Evolutionary conservation across 352 stramenopile genomes (phyloP).

Genomic region (Aphanomyces stellatus): DNA sequence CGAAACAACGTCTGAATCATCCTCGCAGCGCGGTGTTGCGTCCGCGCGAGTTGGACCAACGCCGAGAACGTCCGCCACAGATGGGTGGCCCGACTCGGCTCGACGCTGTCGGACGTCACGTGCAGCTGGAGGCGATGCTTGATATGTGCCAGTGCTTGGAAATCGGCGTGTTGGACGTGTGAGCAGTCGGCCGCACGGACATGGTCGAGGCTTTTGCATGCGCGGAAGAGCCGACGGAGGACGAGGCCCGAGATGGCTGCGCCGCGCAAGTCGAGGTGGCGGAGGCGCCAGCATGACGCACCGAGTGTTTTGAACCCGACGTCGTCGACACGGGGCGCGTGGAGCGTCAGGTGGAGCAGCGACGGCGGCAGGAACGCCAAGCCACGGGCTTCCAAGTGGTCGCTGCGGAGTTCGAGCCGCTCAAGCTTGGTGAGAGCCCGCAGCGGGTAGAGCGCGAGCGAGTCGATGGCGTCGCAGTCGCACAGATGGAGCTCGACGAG

Average conservation of each 20-base stretch:
- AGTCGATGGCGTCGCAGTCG: background rate
- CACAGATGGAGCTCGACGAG: constrained; percentile 9
- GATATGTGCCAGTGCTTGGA: background rate
- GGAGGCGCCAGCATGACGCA: constrained; percentile 2
- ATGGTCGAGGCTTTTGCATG: background rate
- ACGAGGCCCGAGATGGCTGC: background rate
- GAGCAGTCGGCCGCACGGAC: background rate
- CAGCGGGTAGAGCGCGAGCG: constrained; percentile 12
- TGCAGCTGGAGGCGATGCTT: background rate
- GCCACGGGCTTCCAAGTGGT: background rate
- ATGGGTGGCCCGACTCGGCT: background rate
- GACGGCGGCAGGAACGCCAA: constrained; percentile 10
- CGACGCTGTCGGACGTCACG: background rate
- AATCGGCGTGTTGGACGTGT: background rate
- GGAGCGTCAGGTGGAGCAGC: background rate
- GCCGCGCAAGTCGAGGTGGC: background rate
- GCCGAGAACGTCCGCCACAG: background rate
- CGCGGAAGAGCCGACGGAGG: background rate
- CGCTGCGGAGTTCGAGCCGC: background rate
- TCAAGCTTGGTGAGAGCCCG: constrained; percentile 9
- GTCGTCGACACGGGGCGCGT: background rate
- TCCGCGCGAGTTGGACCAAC: background rate
- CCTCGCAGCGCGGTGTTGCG: background rate
- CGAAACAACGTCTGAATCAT: constrained; percentile 12
- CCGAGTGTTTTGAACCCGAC: background rate